These are phyloP conservation scores for Thymus mandschuricus DNA, from an alignment of 257 asterid species.

Conservation along the genomic window DNA sequence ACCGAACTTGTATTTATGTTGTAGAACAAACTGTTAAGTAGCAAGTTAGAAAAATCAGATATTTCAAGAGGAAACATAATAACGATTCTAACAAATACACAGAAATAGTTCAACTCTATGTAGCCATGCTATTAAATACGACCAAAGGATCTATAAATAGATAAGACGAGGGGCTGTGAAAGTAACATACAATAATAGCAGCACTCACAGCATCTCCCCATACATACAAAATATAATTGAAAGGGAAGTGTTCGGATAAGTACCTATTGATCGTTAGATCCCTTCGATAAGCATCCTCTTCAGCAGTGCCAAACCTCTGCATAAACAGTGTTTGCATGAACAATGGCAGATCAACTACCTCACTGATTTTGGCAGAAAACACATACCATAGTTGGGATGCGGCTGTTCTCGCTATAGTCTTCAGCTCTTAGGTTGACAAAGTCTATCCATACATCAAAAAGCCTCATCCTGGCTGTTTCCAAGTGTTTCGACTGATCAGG, in stretches of 20 bases:
- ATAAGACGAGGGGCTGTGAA: not conserved
- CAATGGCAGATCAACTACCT: not conserved
- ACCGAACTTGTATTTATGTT: slow-evolving; percentile 77
- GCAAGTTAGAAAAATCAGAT: slow-evolving; percentile 18
- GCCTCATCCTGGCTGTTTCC: slow-evolving; percentile 95
- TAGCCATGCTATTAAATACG: not conserved
- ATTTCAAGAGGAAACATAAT: slow-evolving; percentile 12
- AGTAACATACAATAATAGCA: not conserved
- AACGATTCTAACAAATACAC: not conserved
- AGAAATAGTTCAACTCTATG: not conserved
- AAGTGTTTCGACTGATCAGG: slow-evolving; percentile 97
- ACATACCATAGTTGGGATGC: slow-evolving; percentile 86
- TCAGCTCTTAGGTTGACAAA: slow-evolving; percentile 94
- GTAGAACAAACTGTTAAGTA: slow-evolving; percentile 78
- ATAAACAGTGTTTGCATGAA: slow-evolving; percentile 7
- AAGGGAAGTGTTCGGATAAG: not conserved
- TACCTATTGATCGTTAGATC: slow-evolving; percentile 94
- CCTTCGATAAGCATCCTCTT: slow-evolving; percentile 91
- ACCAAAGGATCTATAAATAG: not conserved
- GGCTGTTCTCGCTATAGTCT: slow-evolving; percentile 82
- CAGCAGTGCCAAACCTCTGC: slow-evolving; percentile 86
- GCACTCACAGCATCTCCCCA: not conserved
- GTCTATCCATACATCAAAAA: slow-evolving; percentile 85
- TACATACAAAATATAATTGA: slow-evolving; percentile 6
- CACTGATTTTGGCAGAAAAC: not conserved